A percentile compares a stretch with the other conserved stretches of the same genome.
These are phyloP conservation scores for Westerdykella ornata DNA, from an alignment of 2,329 filamentous ascomycete species.

Conservation along the genomic window DNA sequence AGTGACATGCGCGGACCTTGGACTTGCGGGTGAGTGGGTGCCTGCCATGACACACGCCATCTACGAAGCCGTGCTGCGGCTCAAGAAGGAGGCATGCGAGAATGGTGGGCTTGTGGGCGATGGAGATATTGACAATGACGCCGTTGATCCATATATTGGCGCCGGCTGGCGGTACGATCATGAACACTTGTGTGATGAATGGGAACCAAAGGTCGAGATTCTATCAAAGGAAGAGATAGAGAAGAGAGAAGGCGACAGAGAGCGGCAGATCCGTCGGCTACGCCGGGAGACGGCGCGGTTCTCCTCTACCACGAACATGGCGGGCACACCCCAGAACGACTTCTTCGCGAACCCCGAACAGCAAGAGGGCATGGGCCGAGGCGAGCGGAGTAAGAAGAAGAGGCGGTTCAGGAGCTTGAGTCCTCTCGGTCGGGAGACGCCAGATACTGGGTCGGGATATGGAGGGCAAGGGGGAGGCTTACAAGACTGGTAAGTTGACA, in stretches of 20 bases:
- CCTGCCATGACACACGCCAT: conserved; percentile 93
- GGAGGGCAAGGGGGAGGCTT: conserved; percentile 60
- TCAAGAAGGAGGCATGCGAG: conserved; percentile 96
- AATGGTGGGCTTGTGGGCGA: conserved; percentile 73
- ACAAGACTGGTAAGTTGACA: conserved; percentile 36
- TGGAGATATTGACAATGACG: conserved; percentile 80
- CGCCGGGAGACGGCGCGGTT: conserved; percentile 89
- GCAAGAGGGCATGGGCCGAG: conserved; percentile 77
- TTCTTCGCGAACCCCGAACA: conserved; percentile 53
- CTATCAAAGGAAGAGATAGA: conserved; percentile 96
- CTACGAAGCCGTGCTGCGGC: conserved; percentile 82
- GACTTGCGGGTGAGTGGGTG: conserved; percentile 85
- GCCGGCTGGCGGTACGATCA: conserved; percentile 95
- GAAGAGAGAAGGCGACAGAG: conserved; percentile 88
- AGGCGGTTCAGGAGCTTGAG: conserved; percentile 82
- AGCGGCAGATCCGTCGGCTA: conserved; percentile 79
- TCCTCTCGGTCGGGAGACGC: conserved; percentile 74
- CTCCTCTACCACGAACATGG: conserved; percentile 75
- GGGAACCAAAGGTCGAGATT: conserved; percentile 48
- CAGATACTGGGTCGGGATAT: conserved; percentile 62
- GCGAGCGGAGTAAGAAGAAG: conserved; percentile 94
- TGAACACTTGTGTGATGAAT: conserved; percentile 63
- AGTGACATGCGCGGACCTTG: conserved; percentile 86
- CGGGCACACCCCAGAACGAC: conserved; percentile 58
- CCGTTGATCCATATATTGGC: conserved; percentile 64